These are phyloP conservation scores for Lodderomyces margitis DNA, from an alignment of 1,139 yeast species.

Conservation along the genomic window DNA sequence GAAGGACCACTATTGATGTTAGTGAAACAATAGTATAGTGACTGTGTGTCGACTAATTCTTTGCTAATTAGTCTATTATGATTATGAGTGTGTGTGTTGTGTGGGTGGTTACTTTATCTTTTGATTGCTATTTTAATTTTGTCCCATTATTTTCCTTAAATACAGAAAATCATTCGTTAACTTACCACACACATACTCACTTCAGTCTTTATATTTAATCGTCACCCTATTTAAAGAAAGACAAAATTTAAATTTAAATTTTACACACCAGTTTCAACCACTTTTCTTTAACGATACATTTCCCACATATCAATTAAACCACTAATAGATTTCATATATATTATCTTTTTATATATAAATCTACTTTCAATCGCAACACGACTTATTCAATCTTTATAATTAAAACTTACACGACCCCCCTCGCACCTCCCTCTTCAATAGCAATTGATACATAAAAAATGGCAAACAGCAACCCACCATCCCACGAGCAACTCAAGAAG, in stretches of 20 bases:
- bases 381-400: not conserved
- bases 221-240: no score
- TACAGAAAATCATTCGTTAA: slow-evolving; percentile 1
- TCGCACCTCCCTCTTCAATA: not conserved
- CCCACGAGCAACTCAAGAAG: slow-evolving; percentile 22
- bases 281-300: no score
- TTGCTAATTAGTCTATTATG: no score
- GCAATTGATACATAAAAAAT: slow-evolving; percentile 4
- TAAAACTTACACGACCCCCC: not conserved
- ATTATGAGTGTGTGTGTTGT: no score
- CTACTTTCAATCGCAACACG: not conserved
- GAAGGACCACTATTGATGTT: no score
- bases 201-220: no score
- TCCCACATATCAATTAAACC: not conserved
- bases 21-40: no score
- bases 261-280: no score
- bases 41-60: no score
- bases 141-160: not conserved
- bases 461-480: slow-evolving; percentile 20
- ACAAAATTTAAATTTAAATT: no score
- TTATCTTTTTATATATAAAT: not conserved
- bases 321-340: not conserved
- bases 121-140: slow-evolving; percentile 4
- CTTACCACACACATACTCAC: no score
- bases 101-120: not conserved